These are phyloP conservation scores for Cystodermella granulosa DNA, from an alignment of 1,284 basidiomycete genomes.

Conservation along the genomic window DNA sequence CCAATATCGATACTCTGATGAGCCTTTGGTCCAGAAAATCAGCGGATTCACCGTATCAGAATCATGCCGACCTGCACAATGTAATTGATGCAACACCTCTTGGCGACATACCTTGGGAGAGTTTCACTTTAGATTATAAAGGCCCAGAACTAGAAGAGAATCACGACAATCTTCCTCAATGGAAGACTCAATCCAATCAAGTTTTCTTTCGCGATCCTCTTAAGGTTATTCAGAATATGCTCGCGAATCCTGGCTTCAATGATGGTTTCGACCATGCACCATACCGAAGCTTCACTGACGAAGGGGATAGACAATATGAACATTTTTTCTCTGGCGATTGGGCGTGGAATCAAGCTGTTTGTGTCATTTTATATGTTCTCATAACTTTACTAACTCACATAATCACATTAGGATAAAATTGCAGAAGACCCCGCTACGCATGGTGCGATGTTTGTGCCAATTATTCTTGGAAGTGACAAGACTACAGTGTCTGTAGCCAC, in stretches of 20 bases:
- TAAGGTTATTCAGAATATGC: constrained; percentile 19
- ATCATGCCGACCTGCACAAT: constrained; percentile 8
- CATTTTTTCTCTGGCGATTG: constrained; percentile 38
- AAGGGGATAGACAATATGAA: constrained; percentile 15
- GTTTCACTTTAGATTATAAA: constrained; percentile 14
- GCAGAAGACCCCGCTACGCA: constrained; percentile 18
- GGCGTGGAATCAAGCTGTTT: constrained; percentile 35
- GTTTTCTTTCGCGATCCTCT: constrained; percentile 26
- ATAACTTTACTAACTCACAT: constrained; percentile 1
- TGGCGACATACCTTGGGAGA: constrained; percentile 21
- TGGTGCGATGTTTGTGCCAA: constrained; percentile 28
- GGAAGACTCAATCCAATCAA: constrained; percentile 17
- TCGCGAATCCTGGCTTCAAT: constrained; percentile 24
- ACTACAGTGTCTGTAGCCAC: constrained; percentile 34
- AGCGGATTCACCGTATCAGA: constrained; percentile 7
- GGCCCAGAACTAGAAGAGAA: constrained; percentile 8
- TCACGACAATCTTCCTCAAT: constrained; percentile 6
- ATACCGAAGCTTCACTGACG: constrained; percentile 18
- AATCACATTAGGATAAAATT: constrained; percentile 20
- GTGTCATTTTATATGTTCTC: no score
- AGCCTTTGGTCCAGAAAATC: constrained; percentile 6
- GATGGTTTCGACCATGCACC: constrained; percentile 24
- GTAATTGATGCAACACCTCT: constrained; percentile 11
- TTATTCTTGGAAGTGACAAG: constrained; percentile 35
- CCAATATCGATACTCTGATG: constrained; percentile 10